Evolutionary conservation across 2,329 filamentous ascomycete genomes (phyloP).

Genomic region (Daldinia sp.): DNA sequence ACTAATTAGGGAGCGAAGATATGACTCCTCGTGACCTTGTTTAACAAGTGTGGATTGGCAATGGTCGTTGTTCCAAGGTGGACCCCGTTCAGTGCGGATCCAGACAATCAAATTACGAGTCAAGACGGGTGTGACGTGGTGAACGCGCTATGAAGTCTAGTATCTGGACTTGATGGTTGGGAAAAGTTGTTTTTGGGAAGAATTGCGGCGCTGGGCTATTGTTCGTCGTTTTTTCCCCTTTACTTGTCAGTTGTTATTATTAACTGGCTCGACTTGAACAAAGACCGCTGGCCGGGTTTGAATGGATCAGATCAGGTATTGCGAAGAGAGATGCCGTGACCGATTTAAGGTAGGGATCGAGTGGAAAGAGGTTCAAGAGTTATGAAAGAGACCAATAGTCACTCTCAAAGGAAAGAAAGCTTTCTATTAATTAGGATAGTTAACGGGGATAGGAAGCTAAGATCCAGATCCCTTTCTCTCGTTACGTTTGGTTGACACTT

Average conservation of each 20-base stretch:
- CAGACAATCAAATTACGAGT: slow-evolving; percentile 42
- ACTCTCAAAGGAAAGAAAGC: slow-evolving; percentile 44
- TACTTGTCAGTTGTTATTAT: slow-evolving; percentile 37
- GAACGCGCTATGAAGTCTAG: slow-evolving; percentile 37
- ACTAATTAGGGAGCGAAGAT: slow-evolving; percentile 47
- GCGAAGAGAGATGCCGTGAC: slow-evolving; percentile 35
- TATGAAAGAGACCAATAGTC: slow-evolving; percentile 41
- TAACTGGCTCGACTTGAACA: slow-evolving; percentile 40
- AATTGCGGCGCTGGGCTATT: slow-evolving; percentile 32
- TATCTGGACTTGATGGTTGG: slow-evolving; percentile 23
- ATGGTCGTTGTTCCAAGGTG: slow-evolving; percentile 39
- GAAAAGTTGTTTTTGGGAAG: slow-evolving; percentile 11
- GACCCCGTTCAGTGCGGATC: slow-evolving; percentile 43
- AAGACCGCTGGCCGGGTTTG: slow-evolving; percentile 32
- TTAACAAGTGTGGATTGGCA: slow-evolving; percentile 35
- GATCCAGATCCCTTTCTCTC: slow-evolving; percentile 43
- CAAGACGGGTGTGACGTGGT: slow-evolving; percentile 47
- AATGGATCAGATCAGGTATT: slow-evolving; percentile 34
- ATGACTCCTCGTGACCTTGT: slow-evolving; percentile 54
- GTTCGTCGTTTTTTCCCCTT: slow-evolving; percentile 28
- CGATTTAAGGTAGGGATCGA: slow-evolving; percentile 20
- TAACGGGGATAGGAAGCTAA: slow-evolving; percentile 39
- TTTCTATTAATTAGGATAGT: slow-evolving; percentile 41
- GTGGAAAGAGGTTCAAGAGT: slow-evolving; percentile 37
- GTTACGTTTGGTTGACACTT: slow-evolving; percentile 10